Evolutionary conservation across 176 grass and related monocot species (phyloP), one percentile per base, ranked within the genome.

Genomic region (Musa troglodytarum): DNA sequence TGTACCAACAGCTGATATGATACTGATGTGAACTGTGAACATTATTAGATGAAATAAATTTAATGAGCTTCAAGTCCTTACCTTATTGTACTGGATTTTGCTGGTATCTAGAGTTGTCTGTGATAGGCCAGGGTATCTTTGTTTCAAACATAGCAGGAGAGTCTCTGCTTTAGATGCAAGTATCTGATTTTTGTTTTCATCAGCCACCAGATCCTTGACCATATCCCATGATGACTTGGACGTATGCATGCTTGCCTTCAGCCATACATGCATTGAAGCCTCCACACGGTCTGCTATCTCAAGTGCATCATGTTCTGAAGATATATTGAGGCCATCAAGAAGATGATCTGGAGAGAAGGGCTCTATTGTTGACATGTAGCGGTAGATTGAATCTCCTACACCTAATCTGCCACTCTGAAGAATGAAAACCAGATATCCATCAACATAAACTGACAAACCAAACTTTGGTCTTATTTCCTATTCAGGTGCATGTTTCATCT

Each of bases 11-110:
- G 17, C n/a, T 21, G 19, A 1, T 59, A 66, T 66, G 13, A 66
- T 24, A 4, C 6, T 10, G 3, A 2, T 8, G 6, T 10, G 19
- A 43, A 68, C 2, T 10, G 16, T 43, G 65, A 29, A 29, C 29
- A 29, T 29, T 29, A 29, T 29, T 29, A 29, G 29, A 3, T 34
- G 34, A 5, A 5, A 34, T 5, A 34, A 34, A 68, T 8, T 43
- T 49, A 7, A 2, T 67, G 26, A 9, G 8, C 8, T 1, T 15
- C 16, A 1, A 11, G 8, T n/a, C 68, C 43, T n/a, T 84, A 99
- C 95, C 95, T 91, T 99, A 77, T 99, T 99, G 75, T 82, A 94
- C 64, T 99, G 95, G 65, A 99, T 99, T 82, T 94, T 99, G 85
- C 90, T 94, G 68, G 88, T 99, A 80, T 99, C 95, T 11, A 99